These are phyloP conservation scores for Hypoxylon sp. DNA, from an alignment of 2,329 filamentous ascomycete genomes.

Conservation along the genomic window DNA sequence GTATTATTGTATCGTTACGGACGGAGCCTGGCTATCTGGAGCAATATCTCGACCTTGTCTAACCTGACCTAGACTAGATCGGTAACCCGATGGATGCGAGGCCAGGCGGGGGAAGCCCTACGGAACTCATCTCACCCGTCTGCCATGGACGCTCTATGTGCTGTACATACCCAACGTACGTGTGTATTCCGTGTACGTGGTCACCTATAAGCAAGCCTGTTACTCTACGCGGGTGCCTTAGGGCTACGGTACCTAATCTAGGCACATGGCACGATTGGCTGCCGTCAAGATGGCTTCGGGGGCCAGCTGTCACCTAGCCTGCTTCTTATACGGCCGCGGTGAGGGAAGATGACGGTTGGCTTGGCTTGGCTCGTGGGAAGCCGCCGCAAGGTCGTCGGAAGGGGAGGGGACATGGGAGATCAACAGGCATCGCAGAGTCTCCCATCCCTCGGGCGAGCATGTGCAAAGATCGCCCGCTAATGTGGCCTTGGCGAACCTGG, in stretches of 20 bases:
- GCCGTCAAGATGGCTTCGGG: too few species aligned
- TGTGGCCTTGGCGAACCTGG: constrained; percentile 17
- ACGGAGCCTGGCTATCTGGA: background rate
- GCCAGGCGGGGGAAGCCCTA: constrained; percentile 1
- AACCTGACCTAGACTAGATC: constrained; percentile 4
- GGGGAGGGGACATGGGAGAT: background rate
- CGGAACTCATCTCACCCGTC: constrained; percentile 6
- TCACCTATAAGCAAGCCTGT: constrained; percentile 1
- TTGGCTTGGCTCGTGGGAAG: background rate
- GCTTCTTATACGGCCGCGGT: background rate
- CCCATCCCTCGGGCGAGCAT: constrained; percentile 18
- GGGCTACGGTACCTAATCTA: too few species aligned
- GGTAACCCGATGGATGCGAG: constrained; percentile 16
- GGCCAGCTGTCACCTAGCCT: too few species aligned
- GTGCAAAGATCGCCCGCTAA: constrained; percentile 36
- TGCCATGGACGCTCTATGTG: constrained; percentile 11
- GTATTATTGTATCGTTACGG: constrained; percentile 18
- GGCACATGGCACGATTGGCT: background rate
- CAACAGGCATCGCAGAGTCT: constrained; percentile 2
- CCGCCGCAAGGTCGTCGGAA: background rate
- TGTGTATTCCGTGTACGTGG: constrained; percentile 18
- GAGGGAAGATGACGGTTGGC: background rate
- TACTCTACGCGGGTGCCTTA: background rate
- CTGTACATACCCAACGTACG: constrained; percentile 9
- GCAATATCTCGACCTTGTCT: background rate